Conservation (phyloP, 371 early-diverging fungal species). For the Mortierella sp. region DNA sequence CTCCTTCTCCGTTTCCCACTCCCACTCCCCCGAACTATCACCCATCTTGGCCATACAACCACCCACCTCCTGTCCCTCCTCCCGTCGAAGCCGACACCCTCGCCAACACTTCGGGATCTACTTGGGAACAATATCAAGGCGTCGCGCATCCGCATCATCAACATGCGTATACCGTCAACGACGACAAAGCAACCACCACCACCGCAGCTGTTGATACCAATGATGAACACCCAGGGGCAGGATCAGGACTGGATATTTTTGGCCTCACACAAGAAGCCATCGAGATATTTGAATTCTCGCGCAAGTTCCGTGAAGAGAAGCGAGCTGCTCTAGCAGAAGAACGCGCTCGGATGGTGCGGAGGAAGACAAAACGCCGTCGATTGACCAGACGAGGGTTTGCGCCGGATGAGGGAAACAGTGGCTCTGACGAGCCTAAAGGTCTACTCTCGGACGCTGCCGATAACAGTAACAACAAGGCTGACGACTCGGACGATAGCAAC, state of each 20-base stretch:
- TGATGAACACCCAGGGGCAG: neutral
- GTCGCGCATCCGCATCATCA: neutral
- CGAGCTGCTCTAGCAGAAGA: constrained; percentile 23
- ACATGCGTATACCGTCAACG: neutral
- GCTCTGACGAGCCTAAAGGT: constrained; percentile 6
- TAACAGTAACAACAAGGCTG: no score
- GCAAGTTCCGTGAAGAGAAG: constrained; percentile 40
- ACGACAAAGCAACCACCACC: neutral
- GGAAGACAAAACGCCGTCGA: constrained; percentile 24
- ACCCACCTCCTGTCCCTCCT: neutral
- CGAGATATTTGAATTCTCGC: constrained; percentile 53
- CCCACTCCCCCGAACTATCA: neutral
- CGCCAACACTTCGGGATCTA: neutral
- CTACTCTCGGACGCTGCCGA: neutral
- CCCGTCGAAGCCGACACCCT: neutral
- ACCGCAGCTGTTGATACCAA: neutral
- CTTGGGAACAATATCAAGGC: neutral
- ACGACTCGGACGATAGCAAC: neutral
- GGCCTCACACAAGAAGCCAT: constrained; percentile 30
- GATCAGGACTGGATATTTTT: neutral
- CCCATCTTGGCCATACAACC: neutral
- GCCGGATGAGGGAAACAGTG: constrained; percentile 36
- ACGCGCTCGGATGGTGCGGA: constrained; percentile 19
- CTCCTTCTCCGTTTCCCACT: neutral
- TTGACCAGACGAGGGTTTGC: constrained; percentile 45